phyloP scores from a whole-genome alignment of 2,329 filamentous ascomycete genomes.

The Aphanocladium album region DNA sequence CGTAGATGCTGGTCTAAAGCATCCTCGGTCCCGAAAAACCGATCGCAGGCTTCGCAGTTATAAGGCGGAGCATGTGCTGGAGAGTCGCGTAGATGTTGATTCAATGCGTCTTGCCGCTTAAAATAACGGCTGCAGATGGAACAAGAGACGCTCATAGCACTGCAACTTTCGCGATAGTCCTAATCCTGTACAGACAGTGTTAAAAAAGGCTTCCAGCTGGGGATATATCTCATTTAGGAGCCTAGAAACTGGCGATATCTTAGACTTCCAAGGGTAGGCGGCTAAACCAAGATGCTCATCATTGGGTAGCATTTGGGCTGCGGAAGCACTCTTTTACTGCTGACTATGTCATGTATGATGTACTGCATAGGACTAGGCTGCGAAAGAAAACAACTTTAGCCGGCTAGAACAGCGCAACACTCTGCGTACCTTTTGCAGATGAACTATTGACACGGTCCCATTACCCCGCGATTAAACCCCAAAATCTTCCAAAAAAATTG shows the following conservation, averaged over 20 bases:
- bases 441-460: neutral
- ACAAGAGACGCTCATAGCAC: neutral
- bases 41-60: slow-evolving; percentile 4
- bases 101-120: neutral
- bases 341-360: neutral
- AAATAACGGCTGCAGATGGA: neutral
- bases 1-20: neutral
- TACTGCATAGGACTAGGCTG: neutral
- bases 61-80: neutral
- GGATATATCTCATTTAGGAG: neutral
- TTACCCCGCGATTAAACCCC: neutral
- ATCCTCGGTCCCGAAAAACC: neutral
- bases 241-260: neutral
- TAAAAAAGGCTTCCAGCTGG: neutral
- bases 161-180: neutral
- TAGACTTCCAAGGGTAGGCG: neutral
- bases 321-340: neutral
- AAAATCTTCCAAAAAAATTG: too few species aligned
- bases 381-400: too few species aligned
- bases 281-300: neutral
- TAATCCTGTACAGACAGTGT: neutral
- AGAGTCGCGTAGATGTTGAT: neutral
- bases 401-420: too few species aligned
- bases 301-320: neutral
- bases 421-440: neutral